Percentiles rank a stretch among this genome's conserved stretches.
phyloP scores from a whole-genome alignment of 1,139 yeast genomes.

The Blastobotrys raffinosifermentans region DNA sequence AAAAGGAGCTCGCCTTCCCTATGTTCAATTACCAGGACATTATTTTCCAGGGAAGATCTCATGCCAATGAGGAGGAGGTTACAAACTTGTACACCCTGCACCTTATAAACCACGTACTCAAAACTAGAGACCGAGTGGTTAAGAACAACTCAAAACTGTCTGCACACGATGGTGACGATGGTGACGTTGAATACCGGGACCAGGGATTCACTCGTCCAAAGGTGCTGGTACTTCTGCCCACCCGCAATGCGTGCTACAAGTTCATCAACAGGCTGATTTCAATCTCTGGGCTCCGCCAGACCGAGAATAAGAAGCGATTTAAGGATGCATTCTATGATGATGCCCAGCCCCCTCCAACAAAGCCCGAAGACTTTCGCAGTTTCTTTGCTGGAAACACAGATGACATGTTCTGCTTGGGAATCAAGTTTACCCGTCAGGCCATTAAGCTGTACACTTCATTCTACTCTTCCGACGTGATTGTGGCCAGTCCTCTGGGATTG shows the following conservation, averaged over 20 bases:
- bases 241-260: conserved; percentile 70
- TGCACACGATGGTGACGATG: conserved; percentile 21
- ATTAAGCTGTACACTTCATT: conserved; percentile 79
- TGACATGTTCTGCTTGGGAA: conserved; percentile 85
- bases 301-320: conserved; percentile 77
- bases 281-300: conserved; percentile 63
- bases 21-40: conserved; percentile 72
- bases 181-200: conserved; percentile 63
- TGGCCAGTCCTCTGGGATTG: conserved; percentile 91
- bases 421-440: conserved; percentile 84
- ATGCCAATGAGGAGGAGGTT: conserved; percentile 42
- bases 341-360: conserved; percentile 45
- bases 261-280: conserved; percentile 59
- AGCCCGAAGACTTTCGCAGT: conserved; percentile 78
- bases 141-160: conserved; percentile 63
- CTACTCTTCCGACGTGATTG: conserved; percentile 75
- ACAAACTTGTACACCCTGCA: conserved; percentile 66
- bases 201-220: conserved; percentile 96
- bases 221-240: conserved; percentile 75
- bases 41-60: conserved; percentile 51
- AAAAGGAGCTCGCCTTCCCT: conserved; percentile 47
- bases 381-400: conserved; percentile 84
- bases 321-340: conserved; percentile 58
- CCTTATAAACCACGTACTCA: conserved; percentile 72
- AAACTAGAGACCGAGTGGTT: conserved; percentile 76